Percentiles rank a stretch among this genome's conserved stretches.
These are phyloP conservation scores for Aspergillus hiratsukae DNA, from an alignment of 2,329 filamentous ascomycete species.

Conservation along the genomic window DNA sequence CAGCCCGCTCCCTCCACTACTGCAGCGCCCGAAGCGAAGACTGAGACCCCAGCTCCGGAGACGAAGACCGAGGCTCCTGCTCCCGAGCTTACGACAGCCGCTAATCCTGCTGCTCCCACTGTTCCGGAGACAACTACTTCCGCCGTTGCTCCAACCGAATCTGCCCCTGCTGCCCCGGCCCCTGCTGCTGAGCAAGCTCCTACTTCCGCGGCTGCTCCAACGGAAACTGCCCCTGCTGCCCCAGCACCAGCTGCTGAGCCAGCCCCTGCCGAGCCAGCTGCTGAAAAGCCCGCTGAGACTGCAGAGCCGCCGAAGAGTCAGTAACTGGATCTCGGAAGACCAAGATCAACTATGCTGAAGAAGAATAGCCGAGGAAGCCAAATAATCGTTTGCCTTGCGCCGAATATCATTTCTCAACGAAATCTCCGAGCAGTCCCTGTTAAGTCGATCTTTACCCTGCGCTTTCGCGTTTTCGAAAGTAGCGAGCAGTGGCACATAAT, in stretches of 20 bases:
- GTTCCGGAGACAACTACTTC: conserved; percentile 7
- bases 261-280: conserved; percentile 1
- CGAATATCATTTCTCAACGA: neutral
- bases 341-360: conserved; percentile 3
- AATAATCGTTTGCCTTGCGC: neutral
- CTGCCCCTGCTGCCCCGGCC: neutral
- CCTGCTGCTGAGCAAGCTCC: conserved; percentile 4
- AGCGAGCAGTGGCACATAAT: conserved; percentile 3
- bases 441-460: neutral
- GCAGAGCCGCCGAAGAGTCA: conserved; percentile 8
- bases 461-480: neutral
- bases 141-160: neutral
- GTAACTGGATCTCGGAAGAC: neutral
- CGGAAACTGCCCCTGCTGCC: neutral
- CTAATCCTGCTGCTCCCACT: conserved; percentile 2
- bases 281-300: conserved; percentile 11
- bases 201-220: conserved; percentile 2
- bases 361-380: conserved; percentile 5
- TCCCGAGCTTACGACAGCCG: neutral
- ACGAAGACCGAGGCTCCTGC: conserved; percentile 3
- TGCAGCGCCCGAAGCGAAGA: conserved; percentile 5
- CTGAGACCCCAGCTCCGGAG: conserved; percentile 2
- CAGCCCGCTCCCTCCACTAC: conserved; percentile 10
- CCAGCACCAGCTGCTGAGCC: conserved; percentile 2
- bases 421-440: neutral